Percentiles rank a stretch among this genome's conserved stretches.
phyloP scores from a whole-genome alignment of 140 eudicot species.

The Stevia rebaudiana region DNA sequence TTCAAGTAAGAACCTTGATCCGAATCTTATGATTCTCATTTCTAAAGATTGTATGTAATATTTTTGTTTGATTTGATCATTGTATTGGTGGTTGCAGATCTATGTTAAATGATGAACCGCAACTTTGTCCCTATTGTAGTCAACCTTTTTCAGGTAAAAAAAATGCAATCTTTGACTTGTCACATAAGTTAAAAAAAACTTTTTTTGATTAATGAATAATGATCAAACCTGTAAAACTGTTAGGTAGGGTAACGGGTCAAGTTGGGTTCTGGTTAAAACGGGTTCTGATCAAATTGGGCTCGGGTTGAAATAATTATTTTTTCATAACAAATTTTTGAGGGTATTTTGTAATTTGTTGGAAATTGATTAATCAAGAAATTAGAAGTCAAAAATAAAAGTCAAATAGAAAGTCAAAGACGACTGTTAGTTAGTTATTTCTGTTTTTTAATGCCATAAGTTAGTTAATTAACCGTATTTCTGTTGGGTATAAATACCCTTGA shows the following conservation, averaged over 20 bases:
- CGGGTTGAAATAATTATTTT: not conserved
- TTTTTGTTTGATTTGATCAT: conserved; percentile 3
- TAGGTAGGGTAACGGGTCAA: not conserved
- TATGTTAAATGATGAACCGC: conserved; percentile 58
- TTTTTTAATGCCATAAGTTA: too few species aligned
- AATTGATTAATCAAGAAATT: too few species aligned
- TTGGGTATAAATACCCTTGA: too few species aligned
- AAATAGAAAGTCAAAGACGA: too few species aligned
- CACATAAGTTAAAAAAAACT: not conserved
- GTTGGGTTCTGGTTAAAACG: not conserved
- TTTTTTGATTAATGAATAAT: not conserved
- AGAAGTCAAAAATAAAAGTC: too few species aligned
- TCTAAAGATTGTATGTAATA: not conserved
- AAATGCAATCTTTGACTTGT: not conserved
- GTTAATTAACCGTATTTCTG: too few species aligned
- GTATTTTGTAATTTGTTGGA: not conserved
- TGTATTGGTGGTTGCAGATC: conserved; percentile 45
- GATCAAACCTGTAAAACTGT: not conserved
- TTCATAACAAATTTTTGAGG: not conserved
- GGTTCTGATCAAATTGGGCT: not conserved
- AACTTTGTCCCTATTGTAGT: conserved; percentile 74
- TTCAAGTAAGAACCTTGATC: conserved; percentile 56
- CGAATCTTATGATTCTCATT: not conserved
- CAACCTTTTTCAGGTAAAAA: conserved; percentile 86
- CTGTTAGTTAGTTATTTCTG: too few species aligned